Evolutionary conservation across 495 filamentous ascomycete genomes (phyloP), one percentile per base, ranked within the genome.

Genomic region (Lineolata rhizophorae): DNA sequence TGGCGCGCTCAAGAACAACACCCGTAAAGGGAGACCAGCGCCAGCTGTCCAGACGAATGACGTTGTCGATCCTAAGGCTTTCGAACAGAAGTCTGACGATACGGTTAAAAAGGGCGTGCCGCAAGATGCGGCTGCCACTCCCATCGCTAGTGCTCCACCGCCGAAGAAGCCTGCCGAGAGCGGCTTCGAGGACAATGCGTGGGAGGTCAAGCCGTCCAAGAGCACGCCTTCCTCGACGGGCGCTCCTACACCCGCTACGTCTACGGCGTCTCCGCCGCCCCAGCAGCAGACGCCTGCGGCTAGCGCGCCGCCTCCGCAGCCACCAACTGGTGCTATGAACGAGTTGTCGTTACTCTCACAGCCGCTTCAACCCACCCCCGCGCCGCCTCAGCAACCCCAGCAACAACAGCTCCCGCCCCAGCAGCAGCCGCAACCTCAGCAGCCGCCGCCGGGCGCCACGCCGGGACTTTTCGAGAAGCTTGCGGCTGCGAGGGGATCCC

Each of bases 171-270:
- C 52, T 19, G 30, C 51, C 13, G 53, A 59, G 30, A 17, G 8
- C 17, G 82, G 82, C 14, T 95, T 99, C 39, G 87, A 99, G 26
- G 90, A 97, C 44, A 80, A 94, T 59, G 90, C 90, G 18, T 99
- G 87, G 87, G n/a, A 79, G 84, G 46, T 72, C 87, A 5, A 94
- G 94, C 57, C 79, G 83, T n/a, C 62, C 78, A n/a, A 79, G 71
- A 49, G 65, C 71, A 39, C 48, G 57, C 2, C 38, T 51, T 30
- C 17, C 52, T n/a, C n/a, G n/a, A n/a, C n/a, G n/a, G n/a, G n/a
- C n/a, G n/a, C n/a, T 30, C 44, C 37, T n/a, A 20, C 45, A 19
- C 26, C 45, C 15, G 21, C 60, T 35, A 28, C 51, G 27, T 32
- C 53, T 18, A 24, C 27, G 12, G 32, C 47, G 9, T 36, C 55